Base-by-base conservation (phyloP, 2,329 filamentous ascomycete genomes). In the Truncatella angustata region DNA sequence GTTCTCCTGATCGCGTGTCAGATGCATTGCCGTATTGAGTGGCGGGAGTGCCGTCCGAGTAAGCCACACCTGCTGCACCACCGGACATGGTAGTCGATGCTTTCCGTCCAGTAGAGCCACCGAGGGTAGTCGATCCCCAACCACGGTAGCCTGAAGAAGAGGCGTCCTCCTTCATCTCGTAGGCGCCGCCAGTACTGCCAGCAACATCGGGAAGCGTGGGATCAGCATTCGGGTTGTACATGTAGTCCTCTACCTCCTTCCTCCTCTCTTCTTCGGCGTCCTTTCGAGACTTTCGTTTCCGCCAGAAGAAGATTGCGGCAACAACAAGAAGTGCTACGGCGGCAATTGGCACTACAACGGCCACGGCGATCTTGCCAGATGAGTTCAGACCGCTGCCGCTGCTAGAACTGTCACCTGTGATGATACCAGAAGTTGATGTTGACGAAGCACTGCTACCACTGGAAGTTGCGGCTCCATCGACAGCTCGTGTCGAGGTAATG, bases 241-340 rank as follows among this genome's bases (percentile, higher is more conserved):
- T 87, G 68, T 97, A 97, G 66, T 97, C 94, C 69, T 97, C 93
- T 10, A 97, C 91, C 71, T 99, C 94, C 74, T 97, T 97, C 57
- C 92, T 84, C 47, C 94, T 84, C 63, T 92, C 85, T 67, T 97
- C 94, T 65, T 94, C 91, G 12, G 87, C 88, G 57, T 85, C 84
- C 76, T 91, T 94, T 58, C 86, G 85, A 63, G 89, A 86, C 74
- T 95, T 96, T 57, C 91, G 87, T 74, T 85, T 91, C 66, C 90
- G 85, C 91, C 91, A 99, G 65, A 93, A 84, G 69, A 89, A 91
- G 24, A 97, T 77, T 5, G 85, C 88, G 3, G 82, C 84, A 7
- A 93, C 70, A 2, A 93, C 84, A 20, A 97, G 77, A 16, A 96
- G 71, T 2, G 90, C 91, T 34, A 97, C 91, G 1, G 87, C 91